These are phyloP conservation scores for Tolypocladium endophyticum DNA, from an alignment of 2,329 filamentous ascomycete species.

Conservation along the genomic window DNA sequence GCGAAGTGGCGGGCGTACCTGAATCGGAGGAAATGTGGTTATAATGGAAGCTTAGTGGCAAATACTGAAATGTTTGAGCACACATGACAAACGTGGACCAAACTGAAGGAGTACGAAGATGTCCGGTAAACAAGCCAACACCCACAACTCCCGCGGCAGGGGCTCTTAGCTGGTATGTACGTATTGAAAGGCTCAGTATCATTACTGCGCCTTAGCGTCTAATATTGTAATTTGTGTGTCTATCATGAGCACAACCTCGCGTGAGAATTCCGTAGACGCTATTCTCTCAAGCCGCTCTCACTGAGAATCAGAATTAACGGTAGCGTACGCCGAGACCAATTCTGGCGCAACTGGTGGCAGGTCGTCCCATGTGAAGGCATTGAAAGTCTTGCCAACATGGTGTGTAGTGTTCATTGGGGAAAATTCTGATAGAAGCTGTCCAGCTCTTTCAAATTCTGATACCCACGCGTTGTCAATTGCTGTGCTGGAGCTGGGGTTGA, in stretches of 20 bases:
- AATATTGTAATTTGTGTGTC: not conserved
- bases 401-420: not conserved
- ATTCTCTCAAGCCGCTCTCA: not conserved
- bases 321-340: not conserved
- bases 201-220: not conserved
- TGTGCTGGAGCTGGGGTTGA: too few relatives aligned
- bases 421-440: not conserved
- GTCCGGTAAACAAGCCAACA: too few relatives aligned
- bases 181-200: not conserved
- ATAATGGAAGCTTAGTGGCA: not conserved
- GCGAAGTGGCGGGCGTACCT: conserved; percentile 6
- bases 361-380: not conserved
- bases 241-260: not conserved
- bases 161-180: not conserved
- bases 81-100: too few relatives aligned
- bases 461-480: not conserved
- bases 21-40: not conserved
- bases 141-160: too few relatives aligned
- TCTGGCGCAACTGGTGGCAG: not conserved
- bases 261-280: not conserved
- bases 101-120: too few relatives aligned
- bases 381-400: not conserved
- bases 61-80: too few relatives aligned
- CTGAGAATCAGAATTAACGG: not conserved
- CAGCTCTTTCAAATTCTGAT: not conserved